Conservation (phyloP, 2,329 filamentous ascomycete genomes). For the Grosmannia serpens region DNA sequence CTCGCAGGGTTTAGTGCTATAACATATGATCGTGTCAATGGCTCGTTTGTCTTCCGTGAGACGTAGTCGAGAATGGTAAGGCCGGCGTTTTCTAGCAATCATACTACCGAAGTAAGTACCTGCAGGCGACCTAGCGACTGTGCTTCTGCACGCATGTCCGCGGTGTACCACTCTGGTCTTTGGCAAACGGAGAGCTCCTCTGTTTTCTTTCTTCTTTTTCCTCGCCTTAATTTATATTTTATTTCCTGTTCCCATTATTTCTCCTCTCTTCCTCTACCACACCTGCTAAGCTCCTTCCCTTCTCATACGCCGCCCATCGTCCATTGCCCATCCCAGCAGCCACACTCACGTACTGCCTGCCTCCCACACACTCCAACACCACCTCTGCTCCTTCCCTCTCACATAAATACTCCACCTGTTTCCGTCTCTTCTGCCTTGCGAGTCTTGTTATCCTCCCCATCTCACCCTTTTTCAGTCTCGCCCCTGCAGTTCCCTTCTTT, state of each 20-base stretch:
- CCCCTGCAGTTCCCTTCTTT: neutral
- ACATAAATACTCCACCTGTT: slow-evolving; percentile 8
- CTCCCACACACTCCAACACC: slow-evolving; percentile 6
- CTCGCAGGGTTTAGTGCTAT: neutral
- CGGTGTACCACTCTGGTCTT: neutral
- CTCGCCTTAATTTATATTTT: neutral
- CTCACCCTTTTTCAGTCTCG: neutral
- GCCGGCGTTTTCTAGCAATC: neutral
- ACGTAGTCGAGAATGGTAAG: neutral
- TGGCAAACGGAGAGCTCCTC: neutral
- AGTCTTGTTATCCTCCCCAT: neutral
- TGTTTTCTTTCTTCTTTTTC: neutral
- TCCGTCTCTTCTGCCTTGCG: slow-evolving; percentile 6
- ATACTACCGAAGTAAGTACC: neutral
- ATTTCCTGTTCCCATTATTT: slow-evolving; percentile 3
- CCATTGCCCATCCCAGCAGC: neutral
- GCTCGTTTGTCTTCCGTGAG: neutral
- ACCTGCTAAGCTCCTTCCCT: slow-evolving; percentile 13
- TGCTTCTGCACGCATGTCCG: no score
- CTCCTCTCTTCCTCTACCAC: slow-evolving; percentile 9
- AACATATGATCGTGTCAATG: neutral
- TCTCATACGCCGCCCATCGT: slow-evolving; percentile 8
- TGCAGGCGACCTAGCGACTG: neutral
- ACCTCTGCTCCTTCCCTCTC: slow-evolving; percentile 3
- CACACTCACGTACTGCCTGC: neutral